Base-by-base conservation (phyloP, 805 yeast species). In the Ogataea paraovalis region DNA sequence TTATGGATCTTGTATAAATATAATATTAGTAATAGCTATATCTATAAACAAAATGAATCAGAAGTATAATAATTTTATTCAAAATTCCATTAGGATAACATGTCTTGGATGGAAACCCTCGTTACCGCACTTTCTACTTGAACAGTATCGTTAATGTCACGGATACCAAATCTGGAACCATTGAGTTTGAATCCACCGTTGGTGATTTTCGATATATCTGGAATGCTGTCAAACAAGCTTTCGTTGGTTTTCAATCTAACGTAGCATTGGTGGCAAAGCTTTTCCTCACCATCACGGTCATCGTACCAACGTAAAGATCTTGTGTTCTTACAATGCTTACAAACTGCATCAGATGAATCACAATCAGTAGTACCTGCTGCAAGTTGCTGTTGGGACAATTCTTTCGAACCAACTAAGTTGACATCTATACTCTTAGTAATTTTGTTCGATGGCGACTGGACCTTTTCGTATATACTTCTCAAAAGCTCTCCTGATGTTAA, bases 201-300 rank as follows among this genome's bases (percentile, higher is more conserved):
- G 44, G 50, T 47, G 10, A 56, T 20, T n/a, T 44, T 28, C 8
- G 50, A 45, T 10, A 63, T 19, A 38, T 61, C 55, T 0, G 67
- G 67, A 3, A 61, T 47, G 14, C 32, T 47, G 34, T 61, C 66
- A 20, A 50, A 52, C 37, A 59, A 44, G 2, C 56, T 55, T 34
- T 46, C 57, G 25, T 57, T 50, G 36, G 47, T 61, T 28, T 59
- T 46, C 32, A 49, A 39, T 25, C 64, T 50, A 7, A 61, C 60
- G 48, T 47, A 54, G 30, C 66, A 61, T 43, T 60, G 62, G 32
- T 61, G 66, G 30, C 66, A 61, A 4, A 52, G 41, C 4, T 50
- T 51, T 10, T 33, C 43, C 18, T 42, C 21, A 13, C 22, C 41
- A 5, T 22, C 42, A 3, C 36, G 12, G 9, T 47, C 48, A 19